Evolutionary conservation across 1,284 basidiomycete species (phyloP).

Genomic region (Amylostereum areolatum): DNA sequence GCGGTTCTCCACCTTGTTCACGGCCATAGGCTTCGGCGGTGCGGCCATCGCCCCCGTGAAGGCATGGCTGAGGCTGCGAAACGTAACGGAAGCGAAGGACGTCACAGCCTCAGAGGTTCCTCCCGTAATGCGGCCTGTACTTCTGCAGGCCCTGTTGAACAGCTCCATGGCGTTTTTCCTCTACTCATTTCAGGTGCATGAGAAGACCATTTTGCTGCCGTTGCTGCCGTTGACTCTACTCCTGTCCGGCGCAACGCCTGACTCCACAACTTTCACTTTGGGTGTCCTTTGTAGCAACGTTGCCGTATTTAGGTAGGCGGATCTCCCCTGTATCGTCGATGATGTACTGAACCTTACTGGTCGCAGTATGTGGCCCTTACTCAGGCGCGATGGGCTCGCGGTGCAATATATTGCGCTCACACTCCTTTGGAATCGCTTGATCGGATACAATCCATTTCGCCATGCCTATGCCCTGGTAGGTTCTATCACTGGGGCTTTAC

Average conservation of each 20-base stretch:
- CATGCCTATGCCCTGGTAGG: constrained; percentile 51
- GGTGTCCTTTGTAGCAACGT: constrained; percentile 79
- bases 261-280: constrained; percentile 71
- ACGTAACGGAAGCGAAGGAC: constrained; percentile 9
- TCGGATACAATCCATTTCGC: constrained; percentile 69
- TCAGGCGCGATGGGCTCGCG: constrained; percentile 76
- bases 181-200: constrained; percentile 94
- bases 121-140: constrained; percentile 49
- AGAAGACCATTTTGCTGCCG: constrained; percentile 89
- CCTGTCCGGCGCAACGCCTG: constrained; percentile 55
- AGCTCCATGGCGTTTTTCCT: constrained; percentile 87
- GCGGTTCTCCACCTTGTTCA: constrained; percentile 51
- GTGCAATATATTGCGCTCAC: constrained; percentile 66
- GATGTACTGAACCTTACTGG: background rate
- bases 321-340: background rate
- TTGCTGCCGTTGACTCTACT: constrained; percentile 80
- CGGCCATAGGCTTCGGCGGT: constrained; percentile 63
- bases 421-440: constrained; percentile 74
- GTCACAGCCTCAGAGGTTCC: constrained; percentile 23
- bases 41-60: constrained; percentile 35
- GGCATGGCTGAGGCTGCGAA: constrained; percentile 7
- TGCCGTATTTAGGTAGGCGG: constrained; percentile 77
- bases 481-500: background rate
- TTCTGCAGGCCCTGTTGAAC: constrained; percentile 67
- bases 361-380: constrained; percentile 83